Conservation (phyloP, 2,329 filamentous ascomycete species). For the Pseudogymnoascus sp. region DNA sequence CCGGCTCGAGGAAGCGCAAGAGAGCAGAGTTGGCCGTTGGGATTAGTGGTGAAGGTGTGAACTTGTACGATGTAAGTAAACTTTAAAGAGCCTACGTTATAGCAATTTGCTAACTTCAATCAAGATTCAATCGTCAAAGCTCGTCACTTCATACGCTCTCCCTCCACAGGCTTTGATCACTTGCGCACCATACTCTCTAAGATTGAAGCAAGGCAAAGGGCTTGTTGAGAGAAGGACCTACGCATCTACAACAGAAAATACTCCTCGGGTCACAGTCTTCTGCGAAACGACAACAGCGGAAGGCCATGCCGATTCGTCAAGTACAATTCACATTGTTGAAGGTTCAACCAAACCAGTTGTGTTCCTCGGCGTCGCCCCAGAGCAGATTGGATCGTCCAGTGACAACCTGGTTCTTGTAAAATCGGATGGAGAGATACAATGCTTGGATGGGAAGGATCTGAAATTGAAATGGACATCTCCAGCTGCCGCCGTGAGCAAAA, state of each 20-base stretch:
- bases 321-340: slow-evolving; percentile 35
- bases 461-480: slow-evolving; percentile 40
- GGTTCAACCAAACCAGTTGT: slow-evolving; percentile 32
- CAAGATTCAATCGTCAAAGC: slow-evolving; percentile 50
- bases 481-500: slow-evolving; percentile 24
- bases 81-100: neutral
- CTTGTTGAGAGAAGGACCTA: slow-evolving; percentile 53
- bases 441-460: slow-evolving; percentile 49
- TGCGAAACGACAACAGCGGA: slow-evolving; percentile 45
- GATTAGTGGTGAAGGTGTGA: slow-evolving; percentile 56
- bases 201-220: slow-evolving; percentile 32
- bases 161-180: slow-evolving; percentile 57
- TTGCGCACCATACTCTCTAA: slow-evolving; percentile 52
- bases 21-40: slow-evolving; percentile 55
- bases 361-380: slow-evolving; percentile 33
- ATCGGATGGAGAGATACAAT: slow-evolving; percentile 51
- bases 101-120: slow-evolving; percentile 11
- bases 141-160: slow-evolving; percentile 59
- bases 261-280: slow-evolving; percentile 49
- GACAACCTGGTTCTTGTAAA: slow-evolving; percentile 47
- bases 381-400: slow-evolving; percentile 3
- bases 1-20: slow-evolving; percentile 51
- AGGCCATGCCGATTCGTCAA: slow-evolving; percentile 44
- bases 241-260: slow-evolving; percentile 41
- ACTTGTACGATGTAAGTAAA: slow-evolving; percentile 52